These are phyloP conservation scores for Aspergillus hancockii DNA, from an alignment of 495 filamentous ascomycete genomes.

Conservation along the genomic window DNA sequence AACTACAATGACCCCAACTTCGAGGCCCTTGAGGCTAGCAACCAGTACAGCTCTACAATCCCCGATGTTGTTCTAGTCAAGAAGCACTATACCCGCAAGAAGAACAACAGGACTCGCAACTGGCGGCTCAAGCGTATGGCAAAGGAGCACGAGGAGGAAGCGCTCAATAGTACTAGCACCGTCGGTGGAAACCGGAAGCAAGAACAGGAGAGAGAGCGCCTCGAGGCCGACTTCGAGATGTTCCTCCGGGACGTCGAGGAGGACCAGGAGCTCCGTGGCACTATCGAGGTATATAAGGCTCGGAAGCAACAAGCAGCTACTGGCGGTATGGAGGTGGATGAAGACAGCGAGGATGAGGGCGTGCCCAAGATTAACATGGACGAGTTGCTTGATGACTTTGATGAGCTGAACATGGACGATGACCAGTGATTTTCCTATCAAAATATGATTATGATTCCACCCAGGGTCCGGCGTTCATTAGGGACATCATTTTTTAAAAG, in stretches of 20 bases:
- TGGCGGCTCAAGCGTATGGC: slow-evolving; percentile 96
- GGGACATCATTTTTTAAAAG: neutral
- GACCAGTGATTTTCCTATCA: slow-evolving; percentile 25
- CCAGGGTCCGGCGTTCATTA: slow-evolving; percentile 8
- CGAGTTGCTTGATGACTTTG: slow-evolving; percentile 86
- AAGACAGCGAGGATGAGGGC: slow-evolving; percentile 63
- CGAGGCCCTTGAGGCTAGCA: slow-evolving; percentile 73
- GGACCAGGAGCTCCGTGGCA: slow-evolving; percentile 81
- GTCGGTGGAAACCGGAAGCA: slow-evolving; percentile 32
- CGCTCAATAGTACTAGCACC: slow-evolving; percentile 26
- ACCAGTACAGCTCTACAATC: slow-evolving; percentile 69
- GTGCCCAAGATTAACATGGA: slow-evolving; percentile 78
- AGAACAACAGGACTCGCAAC: slow-evolving; percentile 74
- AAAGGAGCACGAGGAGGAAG: slow-evolving; percentile 78
- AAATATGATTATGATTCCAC: slow-evolving; percentile 20
- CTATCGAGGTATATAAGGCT: slow-evolving; percentile 82
- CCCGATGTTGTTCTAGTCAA: slow-evolving; percentile 94
- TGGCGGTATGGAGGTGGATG: slow-evolving; percentile 56
- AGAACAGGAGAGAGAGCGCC: slow-evolving; percentile 67
- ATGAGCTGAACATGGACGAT: slow-evolving; percentile 71
- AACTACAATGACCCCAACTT: slow-evolving; percentile 88
- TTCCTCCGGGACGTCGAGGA: slow-evolving; percentile 97
- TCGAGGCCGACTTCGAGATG: slow-evolving; percentile 92
- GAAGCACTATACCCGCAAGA: slow-evolving; percentile 91
- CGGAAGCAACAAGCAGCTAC: slow-evolving; percentile 44